Conservation (phyloP, 805 yeast genomes). For the Nakazawaea ernobii region DNA sequence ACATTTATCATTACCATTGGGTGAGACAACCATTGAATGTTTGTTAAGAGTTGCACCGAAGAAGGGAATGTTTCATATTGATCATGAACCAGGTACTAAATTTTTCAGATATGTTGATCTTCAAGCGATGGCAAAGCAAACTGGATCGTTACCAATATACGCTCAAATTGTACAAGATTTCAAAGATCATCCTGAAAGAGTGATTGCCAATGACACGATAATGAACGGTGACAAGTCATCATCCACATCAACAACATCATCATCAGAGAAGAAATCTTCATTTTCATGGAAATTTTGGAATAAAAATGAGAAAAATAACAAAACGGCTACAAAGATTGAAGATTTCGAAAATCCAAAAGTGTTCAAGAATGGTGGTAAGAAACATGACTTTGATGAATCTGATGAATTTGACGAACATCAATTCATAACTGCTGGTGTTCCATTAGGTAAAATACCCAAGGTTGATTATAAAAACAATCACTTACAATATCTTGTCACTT, state of each 20-base stretch:
- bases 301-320: not conserved
- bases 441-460: constrained; percentile 78
- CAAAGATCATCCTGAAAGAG: constrained; percentile 55
- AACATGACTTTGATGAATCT: not conserved
- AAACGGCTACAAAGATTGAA: not conserved
- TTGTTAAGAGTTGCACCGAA: constrained; percentile 63
- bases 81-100: constrained; percentile 59
- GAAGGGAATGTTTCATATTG: constrained; percentile 62
- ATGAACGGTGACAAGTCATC: not conserved
- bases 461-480: constrained; percentile 85
- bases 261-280: constrained; percentile 7
- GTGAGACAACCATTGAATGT: constrained; percentile 67
- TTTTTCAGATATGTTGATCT: constrained; percentile 79
- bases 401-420: constrained; percentile 31
- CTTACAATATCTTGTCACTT: constrained; percentile 84
- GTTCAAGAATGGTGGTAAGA: not conserved
- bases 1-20: constrained; percentile 68
- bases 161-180: constrained; percentile 68
- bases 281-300: constrained; percentile 27
- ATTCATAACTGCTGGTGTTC: constrained; percentile 78
- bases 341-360: constrained; percentile 6
- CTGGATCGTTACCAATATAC: constrained; percentile 67
- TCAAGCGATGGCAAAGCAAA: constrained; percentile 66
- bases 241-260: not conserved
- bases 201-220: not conserved